Conservation (phyloP, 1,284 basidiomycete genomes). For the Microbotryum lychnidis-dioicae region DNA sequence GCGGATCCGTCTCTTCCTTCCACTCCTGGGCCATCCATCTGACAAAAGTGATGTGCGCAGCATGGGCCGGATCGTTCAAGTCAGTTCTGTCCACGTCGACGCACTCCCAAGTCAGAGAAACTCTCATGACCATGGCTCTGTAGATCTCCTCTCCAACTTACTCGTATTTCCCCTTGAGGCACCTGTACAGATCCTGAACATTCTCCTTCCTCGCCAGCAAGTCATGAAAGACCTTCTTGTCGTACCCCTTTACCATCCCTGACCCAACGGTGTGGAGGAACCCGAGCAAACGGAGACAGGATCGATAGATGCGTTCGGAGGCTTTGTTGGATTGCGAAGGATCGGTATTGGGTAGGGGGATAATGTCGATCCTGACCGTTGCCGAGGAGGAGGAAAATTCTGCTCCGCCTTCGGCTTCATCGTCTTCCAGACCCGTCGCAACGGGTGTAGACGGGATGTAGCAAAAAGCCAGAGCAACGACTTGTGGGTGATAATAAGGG, state of each 20-base stretch:
- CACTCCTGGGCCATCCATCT: conserved; percentile 19
- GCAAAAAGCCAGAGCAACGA: conserved; percentile 63
- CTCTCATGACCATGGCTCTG: neutral
- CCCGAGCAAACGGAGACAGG: conserved; percentile 68
- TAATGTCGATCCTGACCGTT: conserved; percentile 49
- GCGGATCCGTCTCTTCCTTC: conserved; percentile 63
- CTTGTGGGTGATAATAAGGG: conserved; percentile 72
- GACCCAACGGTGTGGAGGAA: conserved; percentile 75
- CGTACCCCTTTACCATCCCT: conserved; percentile 69
- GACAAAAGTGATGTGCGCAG: conserved; percentile 26
- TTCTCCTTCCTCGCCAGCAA: conserved; percentile 62
- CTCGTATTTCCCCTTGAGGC: conserved; percentile 71
- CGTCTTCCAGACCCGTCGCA: no score
- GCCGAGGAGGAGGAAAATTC: conserved; percentile 8
- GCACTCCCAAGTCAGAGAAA: neutral
- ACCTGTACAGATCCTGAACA: conserved; percentile 83
- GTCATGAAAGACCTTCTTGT: conserved; percentile 80
- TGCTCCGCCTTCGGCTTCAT: neutral
- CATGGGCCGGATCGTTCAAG: conserved; percentile 7
- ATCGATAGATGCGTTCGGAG: conserved; percentile 62
- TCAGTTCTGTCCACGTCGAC: conserved; percentile 2
- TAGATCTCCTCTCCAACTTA: conserved; percentile 10
- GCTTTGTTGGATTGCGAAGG: conserved; percentile 44
- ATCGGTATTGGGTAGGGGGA: conserved; percentile 40
- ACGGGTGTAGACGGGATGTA: conserved; percentile 43